Base-by-base conservation (phyloP, 148 eudicot species). In the Rhododendron henanense region DNA sequence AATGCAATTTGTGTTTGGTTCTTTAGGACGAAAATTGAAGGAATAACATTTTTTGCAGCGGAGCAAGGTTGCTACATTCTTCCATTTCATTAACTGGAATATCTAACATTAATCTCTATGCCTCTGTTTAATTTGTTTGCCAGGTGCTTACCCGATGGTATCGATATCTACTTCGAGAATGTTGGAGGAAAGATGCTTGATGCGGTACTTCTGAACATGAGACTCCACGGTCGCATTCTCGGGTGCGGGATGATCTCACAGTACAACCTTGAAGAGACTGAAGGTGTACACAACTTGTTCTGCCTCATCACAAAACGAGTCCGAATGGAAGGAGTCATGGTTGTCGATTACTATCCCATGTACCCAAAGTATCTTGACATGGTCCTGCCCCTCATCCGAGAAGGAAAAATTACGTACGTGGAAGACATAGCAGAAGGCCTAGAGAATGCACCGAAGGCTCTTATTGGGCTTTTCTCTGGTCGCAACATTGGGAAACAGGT, bases 171-270 rank as follows among this genome's bases (percentile, higher is more conserved):
- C 48, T 76, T 76, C 6, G 79, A 76, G n/a, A 76, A 41, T 19
- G 79, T 39, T 18, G 79, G 79, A 76, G 79, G 28, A 37, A 16
- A 76, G 37, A 76, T 76, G 79, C 25, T 76, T 16, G 79, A 76
- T 39, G 50, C 28, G 0, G 50, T 76, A 6, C 50, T 76, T 21
- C 47, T 41, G 11, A 76, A 39, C 25, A 76, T 76, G 48, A 76
- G 79, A 76, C 37, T 37, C 25, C 79, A 76, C 9, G 79, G 79
- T 33, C 79, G 50, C n/a, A 41, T 41, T 76, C 13, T 50, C 6
- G 79, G 19, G 16, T 37, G 79, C 0, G 79, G 79, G 6, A 76
- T 76, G 79, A 39, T 76, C n/a, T 76, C 79, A 0, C 50, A 76
- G 23, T 76, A 75, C 47, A 75, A 75, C 47, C 79, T 75, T 16